A percentile compares a stretch with the other conserved stretches of the same genome.
Evolutionary conservation across 176 grass and related monocot species (phyloP).

Genomic region (Juncus effusus): DNA sequence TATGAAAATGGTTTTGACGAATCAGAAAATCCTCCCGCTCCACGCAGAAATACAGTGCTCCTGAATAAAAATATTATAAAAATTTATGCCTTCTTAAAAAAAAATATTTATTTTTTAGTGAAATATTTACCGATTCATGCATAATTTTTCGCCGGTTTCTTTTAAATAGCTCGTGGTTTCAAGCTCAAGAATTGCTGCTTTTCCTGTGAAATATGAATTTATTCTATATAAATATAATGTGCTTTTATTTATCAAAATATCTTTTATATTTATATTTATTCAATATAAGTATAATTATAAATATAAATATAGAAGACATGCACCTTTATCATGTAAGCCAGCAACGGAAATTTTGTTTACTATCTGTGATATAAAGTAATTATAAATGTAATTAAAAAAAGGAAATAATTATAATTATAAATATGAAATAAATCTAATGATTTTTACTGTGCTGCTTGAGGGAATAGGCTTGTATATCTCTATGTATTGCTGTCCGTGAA

Average conservation of each 20-base stretch:
- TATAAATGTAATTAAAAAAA: too few species aligned
- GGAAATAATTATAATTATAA: not conserved
- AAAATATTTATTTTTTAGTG: not conserved
- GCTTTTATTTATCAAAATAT: not conserved
- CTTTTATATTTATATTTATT: not conserved
- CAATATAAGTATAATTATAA: not conserved
- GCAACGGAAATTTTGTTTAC: conserved; percentile 70
- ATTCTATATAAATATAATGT: not conserved
- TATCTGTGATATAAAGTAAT: conserved; percentile 46
- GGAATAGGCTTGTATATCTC: conserved; percentile 71
- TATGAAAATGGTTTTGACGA: conserved; percentile 58
- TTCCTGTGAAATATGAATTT: conserved; percentile 46
- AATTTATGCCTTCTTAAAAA: too few species aligned
- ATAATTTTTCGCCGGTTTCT: conserved; percentile 72
- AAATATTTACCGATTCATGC: conserved; percentile 73
- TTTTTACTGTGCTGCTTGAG: conserved; percentile 49
- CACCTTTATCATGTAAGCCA: conserved; percentile 94
- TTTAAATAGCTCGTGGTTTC: conserved; percentile 66
- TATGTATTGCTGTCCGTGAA: conserved; percentile 99
- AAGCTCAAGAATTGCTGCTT: conserved; percentile 74
- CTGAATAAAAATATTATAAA: conserved; percentile 31
- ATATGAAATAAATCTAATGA: conserved; percentile 1
- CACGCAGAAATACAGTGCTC: conserved; percentile 77
- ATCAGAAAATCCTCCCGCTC: conserved; percentile 92
- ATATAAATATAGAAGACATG: not conserved